These are phyloP conservation scores for Colletotrichum lupini DNA, from an alignment of 2,329 filamentous ascomycete genomes.

Conservation along the genomic window DNA sequence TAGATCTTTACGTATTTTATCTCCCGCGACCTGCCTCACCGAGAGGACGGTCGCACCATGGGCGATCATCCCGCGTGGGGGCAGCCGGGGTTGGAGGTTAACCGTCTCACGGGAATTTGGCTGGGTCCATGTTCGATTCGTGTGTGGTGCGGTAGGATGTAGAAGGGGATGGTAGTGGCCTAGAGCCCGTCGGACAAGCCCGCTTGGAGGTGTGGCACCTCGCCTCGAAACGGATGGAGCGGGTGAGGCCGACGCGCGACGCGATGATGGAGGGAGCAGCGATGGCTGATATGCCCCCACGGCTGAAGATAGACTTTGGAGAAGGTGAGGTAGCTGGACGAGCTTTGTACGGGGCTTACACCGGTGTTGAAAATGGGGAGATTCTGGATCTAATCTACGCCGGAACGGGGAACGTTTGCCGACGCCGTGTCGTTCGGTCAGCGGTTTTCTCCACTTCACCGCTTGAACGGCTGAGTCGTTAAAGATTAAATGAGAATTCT, in stretches of 20 bases:
- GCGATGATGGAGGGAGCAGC: background rate
- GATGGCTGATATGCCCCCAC: background rate
- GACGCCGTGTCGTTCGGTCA: background rate
- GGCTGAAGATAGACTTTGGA: background rate
- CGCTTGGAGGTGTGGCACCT: background rate
- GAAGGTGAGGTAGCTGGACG: background rate
- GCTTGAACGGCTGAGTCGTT: background rate
- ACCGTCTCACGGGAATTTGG: background rate
- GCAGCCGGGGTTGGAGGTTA: background rate
- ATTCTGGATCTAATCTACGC: background rate
- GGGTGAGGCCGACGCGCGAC: background rate
- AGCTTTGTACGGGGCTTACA: background rate
- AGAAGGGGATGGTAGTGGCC: background rate
- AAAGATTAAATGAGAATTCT: background rate
- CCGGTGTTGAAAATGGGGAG: background rate
- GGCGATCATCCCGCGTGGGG: constrained; percentile 28
- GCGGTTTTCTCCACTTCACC: background rate
- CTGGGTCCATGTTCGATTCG: background rate
- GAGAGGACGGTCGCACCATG: constrained; percentile 10
- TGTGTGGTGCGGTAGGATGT: background rate
- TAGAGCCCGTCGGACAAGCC: background rate
- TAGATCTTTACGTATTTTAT: constrained; percentile 5
- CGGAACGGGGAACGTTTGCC: background rate
- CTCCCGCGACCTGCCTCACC: constrained; percentile 14
- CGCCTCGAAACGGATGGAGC: background rate